Base-by-base conservation (phyloP, 139 green algal species). In the Trebouxia sp. region DNA sequence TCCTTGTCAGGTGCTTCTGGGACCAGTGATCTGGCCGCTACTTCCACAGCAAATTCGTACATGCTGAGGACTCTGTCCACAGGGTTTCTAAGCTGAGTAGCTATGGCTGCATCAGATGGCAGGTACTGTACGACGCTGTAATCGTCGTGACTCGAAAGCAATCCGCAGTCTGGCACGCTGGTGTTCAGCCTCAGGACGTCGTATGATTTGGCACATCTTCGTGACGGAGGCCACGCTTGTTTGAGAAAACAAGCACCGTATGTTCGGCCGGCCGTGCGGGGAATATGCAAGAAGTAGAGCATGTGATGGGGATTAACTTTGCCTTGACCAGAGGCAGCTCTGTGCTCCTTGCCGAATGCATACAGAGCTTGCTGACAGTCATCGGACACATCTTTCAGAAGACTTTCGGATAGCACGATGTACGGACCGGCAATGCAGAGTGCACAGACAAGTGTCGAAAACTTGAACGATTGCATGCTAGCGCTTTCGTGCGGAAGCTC, bases 261-360 rank as follows among this genome's bases (percentile, higher is more conserved):
- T 9, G 93, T 97, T 28, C 95, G 90, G 30, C 96, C 96, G 26
- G 94, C 96, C 45, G 96, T 98, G 20, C 96, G 84, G 0, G 96
- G 96, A 20, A 98, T 88, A 83, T 99, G 96, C 55, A 99, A 78
- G 87, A 98, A 98, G 83, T 96, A 99, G 6, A 97, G 53, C 70
- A 80, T 76, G 1, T 80, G 20, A 7, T 50, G 24, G 8, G 41
- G 39, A 39, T 65, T 53, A 26, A 38, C 8, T 12, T 58, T 14
- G 48, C 7, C 32, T 17, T 53, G 1, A 8, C 6, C 62, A 72
- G 4, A 22, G 8, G 37, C 24, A 20, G 42, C 2, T 22, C 38
- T 28, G 10, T 56, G 67, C 17, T 56, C 39, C 41, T 53, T 56
- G 26, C n/a, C 67, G 10, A 77, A 35, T 14, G 22, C 22, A 30